Evolutionary conservation across 331 rosid species (phyloP).

Genomic region (Malus hybrid): DNA sequence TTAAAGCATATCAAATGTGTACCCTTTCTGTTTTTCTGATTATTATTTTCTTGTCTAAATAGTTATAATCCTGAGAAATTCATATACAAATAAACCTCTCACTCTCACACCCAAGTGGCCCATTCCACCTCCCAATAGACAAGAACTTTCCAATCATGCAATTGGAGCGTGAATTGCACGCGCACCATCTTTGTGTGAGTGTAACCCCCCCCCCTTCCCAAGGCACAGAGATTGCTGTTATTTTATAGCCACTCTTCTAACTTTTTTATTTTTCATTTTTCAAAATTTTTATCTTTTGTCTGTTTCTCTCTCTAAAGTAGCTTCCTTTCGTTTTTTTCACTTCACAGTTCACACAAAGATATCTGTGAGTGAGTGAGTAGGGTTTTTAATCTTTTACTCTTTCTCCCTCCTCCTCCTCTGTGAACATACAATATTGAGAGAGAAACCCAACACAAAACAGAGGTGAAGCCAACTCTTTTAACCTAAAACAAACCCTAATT

Average conservation of each 20-base stretch:
- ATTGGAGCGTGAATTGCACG: not conserved
- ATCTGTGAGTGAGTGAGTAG: slow-evolving; percentile 26
- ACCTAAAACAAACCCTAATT: slow-evolving; percentile 31
- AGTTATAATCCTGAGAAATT: not conserved
- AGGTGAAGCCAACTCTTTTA: slow-evolving; percentile 22
- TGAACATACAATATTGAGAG: slow-evolving; percentile 20
- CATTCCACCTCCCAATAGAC: not conserved
- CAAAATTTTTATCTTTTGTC: not conserved
- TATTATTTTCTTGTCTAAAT: not conserved
- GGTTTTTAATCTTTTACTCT: slow-evolving; percentile 63
- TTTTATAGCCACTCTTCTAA: slow-evolving; percentile 19
- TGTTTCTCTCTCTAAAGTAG: not conserved
- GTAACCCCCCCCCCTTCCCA: not conserved
- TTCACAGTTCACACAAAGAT: slow-evolving; percentile 29
- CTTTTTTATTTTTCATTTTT: not conserved
- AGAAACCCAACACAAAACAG: slow-evolving; percentile 19
- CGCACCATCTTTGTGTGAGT: not conserved
- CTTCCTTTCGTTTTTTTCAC: slow-evolving; percentile 11
- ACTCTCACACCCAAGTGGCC: not conserved
- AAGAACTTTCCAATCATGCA: not conserved
- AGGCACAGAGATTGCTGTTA: slow-evolving; percentile 16
- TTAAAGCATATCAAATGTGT: not conserved
- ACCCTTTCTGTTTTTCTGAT: not conserved
- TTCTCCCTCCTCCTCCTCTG: not conserved
- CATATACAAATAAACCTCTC: not conserved